A percentile compares a stretch with the other conserved stretches of the same genome.
These are phyloP conservation scores for Quambalaria eucalypti DNA, from an alignment of 1,284 basidiomycete species.

Conservation along the genomic window DNA sequence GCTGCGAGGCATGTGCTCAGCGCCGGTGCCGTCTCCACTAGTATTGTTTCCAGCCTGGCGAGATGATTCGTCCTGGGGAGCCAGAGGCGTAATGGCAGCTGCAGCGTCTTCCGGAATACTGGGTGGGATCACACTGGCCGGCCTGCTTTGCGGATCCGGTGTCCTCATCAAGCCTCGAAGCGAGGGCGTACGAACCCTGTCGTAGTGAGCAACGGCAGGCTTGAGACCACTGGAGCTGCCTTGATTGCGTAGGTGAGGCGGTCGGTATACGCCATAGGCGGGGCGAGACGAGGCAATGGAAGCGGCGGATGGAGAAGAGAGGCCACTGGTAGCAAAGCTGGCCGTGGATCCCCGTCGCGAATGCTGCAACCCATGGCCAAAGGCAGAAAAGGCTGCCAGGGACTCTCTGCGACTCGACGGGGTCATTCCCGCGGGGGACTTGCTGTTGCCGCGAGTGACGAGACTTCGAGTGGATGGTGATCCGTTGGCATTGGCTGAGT, in stretches of 20 bases:
- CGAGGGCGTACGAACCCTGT: constrained; percentile 30
- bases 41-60: too few species aligned
- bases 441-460: too few species aligned
- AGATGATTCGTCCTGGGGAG: too few species aligned
- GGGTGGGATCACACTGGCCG: too few species aligned
- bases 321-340: constrained; percentile 16
- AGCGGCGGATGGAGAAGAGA: constrained; percentile 11
- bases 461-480: too few species aligned
- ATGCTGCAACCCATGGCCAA: constrained; percentile 19
- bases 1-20: too few species aligned
- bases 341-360: constrained; percentile 19
- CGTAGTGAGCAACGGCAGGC: constrained; percentile 31
- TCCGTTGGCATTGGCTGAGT: background rate
- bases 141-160: constrained; percentile 15
- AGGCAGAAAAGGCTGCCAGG: constrained; percentile 12
- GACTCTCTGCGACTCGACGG: constrained; percentile 21
- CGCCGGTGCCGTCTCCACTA: too few species aligned
- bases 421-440: too few species aligned
- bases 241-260: constrained; percentile 27
- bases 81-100: too few species aligned
- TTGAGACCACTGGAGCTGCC: constrained; percentile 21
- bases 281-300: constrained; percentile 8
- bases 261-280: constrained; percentile 18
- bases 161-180: constrained; percentile 26
- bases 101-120: too few species aligned